Conservation (phyloP, 2,329 filamentous ascomycete species). For the Alternaria sp. region DNA sequence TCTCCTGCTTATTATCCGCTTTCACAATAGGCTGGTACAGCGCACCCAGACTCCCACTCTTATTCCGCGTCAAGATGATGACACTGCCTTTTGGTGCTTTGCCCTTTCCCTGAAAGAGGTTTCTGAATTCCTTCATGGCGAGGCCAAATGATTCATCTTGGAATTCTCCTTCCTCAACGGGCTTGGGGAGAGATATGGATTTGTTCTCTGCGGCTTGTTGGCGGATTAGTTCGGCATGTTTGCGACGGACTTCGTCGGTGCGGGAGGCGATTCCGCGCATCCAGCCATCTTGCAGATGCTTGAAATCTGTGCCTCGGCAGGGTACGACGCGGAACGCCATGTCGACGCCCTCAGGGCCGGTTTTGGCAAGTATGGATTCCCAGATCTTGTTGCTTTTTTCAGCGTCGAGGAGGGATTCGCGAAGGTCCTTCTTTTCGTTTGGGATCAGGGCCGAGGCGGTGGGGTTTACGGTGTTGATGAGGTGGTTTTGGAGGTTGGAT, state of each 20-base stretch:
- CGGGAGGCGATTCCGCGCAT: conserved; percentile 83
- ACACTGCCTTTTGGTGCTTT: conserved; percentile 83
- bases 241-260: conserved; percentile 62
- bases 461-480: conserved; percentile 78
- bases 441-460: conserved; percentile 83
- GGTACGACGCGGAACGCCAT: conserved; percentile 85
- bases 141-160: conserved; percentile 78
- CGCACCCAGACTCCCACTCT: conserved; percentile 65
- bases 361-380: conserved; percentile 69
- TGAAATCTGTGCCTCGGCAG: conserved; percentile 92
- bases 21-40: conserved; percentile 40
- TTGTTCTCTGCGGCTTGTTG: conserved; percentile 57
- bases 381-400: conserved; percentile 75
- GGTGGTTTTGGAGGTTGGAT: conserved; percentile 76
- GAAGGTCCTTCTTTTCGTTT: conserved; percentile 78
- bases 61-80: conserved; percentile 74
- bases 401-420: conserved; percentile 73
- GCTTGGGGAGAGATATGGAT: conserved; percentile 41
- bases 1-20: conserved; percentile 49
- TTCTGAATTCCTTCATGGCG: conserved; percentile 79
- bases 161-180: conserved; percentile 58
- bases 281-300: conserved; percentile 89
- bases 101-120: conserved; percentile 77
- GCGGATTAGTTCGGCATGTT: conserved; percentile 43
- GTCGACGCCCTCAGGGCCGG: conserved; percentile 65